Conservation (phyloP, 1,284 basidiomycete genomes). For the Ceratobasidium sp. region DNA sequence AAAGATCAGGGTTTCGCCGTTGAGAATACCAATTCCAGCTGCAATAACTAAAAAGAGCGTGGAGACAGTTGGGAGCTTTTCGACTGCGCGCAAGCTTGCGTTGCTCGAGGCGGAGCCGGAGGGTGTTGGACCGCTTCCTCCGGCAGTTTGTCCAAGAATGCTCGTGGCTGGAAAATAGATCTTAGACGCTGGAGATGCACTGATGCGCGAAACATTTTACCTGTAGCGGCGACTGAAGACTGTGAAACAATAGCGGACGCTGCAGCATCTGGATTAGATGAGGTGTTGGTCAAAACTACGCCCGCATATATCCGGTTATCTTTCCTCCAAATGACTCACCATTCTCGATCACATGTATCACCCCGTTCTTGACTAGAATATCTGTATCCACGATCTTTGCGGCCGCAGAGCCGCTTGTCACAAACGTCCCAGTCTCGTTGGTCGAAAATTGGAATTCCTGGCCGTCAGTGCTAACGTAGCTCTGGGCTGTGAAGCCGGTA, state of each 20-base stretch:
- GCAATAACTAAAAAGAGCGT: constrained; percentile 24
- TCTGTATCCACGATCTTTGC: constrained; percentile 71
- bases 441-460: constrained; percentile 63
- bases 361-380: constrained; percentile 74
- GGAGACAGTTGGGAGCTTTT: constrained; percentile 11
- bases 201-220: background rate
- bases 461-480: constrained; percentile 69
- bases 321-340: background rate
- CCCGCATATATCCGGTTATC: constrained; percentile 52
- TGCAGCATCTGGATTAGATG: constrained; percentile 63
- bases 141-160: constrained; percentile 1
- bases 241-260: constrained; percentile 63
- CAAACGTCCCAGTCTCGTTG: constrained; percentile 71
- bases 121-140: background rate
- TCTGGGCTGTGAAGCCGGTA: constrained; percentile 57
- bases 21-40: constrained; percentile 20
- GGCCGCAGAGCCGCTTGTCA: constrained; percentile 65
- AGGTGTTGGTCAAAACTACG: constrained; percentile 70
- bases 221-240: constrained; percentile 49
- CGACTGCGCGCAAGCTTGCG: constrained; percentile 10
- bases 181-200: background rate
- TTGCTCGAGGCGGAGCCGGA: constrained; percentile 18
- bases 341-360: constrained; percentile 62
- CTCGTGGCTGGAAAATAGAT: constrained; percentile 1
- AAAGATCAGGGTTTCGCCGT: constrained; percentile 29